phyloP scores from a whole-genome alignment of 768 basidiomycete species.

The Polyporus arcularius region DNA sequence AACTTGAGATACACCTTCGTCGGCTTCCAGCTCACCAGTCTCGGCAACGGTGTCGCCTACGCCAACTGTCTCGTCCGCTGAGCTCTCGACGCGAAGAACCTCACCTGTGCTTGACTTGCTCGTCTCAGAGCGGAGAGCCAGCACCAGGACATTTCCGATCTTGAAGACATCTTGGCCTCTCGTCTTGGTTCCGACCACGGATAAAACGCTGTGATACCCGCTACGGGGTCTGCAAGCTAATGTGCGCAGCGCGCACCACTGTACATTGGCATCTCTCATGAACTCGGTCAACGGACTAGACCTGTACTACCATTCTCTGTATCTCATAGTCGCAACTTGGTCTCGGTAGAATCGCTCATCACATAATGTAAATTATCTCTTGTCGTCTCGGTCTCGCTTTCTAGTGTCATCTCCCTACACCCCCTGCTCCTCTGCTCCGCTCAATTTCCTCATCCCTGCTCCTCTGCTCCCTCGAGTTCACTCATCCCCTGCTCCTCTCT shows the following conservation, averaged over 20 bases:
- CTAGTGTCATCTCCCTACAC: background rate
- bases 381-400: background rate
- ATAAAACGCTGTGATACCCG: background rate
- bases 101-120: background rate
- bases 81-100: background rate
- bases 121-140: background rate
- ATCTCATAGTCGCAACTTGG: background rate
- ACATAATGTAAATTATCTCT: background rate
- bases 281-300: background rate
- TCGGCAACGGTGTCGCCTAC: slow-evolving; percentile 4
- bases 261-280: background rate
- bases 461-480: background rate
- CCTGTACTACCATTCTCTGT: background rate
- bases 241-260: background rate
- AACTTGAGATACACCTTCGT: background rate
- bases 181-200: too few species aligned
- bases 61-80: slow-evolving; percentile 7
- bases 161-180: background rate
- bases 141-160: background rate
- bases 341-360: background rate
- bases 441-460: background rate
- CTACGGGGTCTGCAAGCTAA: background rate
- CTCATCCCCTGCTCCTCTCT: too few species aligned
- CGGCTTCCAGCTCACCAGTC: slow-evolving; percentile 1
- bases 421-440: background rate